Evolutionary conservation across 768 basidiomycete species (phyloP).

Genomic region (Tephrocybe sp.): DNA sequence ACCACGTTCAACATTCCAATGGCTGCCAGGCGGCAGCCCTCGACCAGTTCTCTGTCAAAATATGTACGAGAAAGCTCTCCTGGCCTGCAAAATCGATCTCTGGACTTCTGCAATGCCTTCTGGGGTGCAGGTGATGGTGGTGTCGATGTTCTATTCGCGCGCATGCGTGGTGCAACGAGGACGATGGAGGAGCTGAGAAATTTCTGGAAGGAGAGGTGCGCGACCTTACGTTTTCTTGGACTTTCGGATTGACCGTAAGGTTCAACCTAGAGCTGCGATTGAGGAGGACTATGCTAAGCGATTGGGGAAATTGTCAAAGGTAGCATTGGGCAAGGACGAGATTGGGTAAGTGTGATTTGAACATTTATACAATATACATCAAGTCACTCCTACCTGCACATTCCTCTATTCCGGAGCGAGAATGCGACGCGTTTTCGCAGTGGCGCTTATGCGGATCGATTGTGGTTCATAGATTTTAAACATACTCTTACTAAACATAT

Average conservation of each 20-base stretch:
- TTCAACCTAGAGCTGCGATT: conserved; percentile 69
- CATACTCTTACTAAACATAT: conserved; percentile 6
- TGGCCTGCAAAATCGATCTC: conserved; percentile 43
- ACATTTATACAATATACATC: background rate
- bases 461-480: background rate
- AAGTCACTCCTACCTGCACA: background rate
- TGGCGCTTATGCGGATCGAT: conserved; percentile 9
- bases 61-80: conserved; percentile 63
- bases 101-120: conserved; percentile 97
- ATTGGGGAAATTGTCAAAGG: conserved; percentile 75
- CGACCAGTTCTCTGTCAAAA: conserved; percentile 76
- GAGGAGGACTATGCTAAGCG: conserved; percentile 96
- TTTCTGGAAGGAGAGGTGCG: conserved; percentile 95
- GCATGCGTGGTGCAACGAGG: conserved; percentile 82
- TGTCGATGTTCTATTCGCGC: conserved; percentile 86
- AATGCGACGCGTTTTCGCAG: conserved; percentile 1
- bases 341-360: conserved; percentile 73
- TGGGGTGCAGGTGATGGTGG: conserved; percentile 89
- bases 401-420: background rate
- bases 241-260: conserved; percentile 6
- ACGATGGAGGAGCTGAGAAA: conserved; percentile 86
- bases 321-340: conserved; percentile 81
- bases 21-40: conserved; percentile 78
- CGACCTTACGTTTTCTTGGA: conserved; percentile 11
- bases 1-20: conserved; percentile 32